Evolutionary conservation across 2,329 filamentous ascomycete species (phyloP).

Genomic region (Penicillium frequentans): DNA sequence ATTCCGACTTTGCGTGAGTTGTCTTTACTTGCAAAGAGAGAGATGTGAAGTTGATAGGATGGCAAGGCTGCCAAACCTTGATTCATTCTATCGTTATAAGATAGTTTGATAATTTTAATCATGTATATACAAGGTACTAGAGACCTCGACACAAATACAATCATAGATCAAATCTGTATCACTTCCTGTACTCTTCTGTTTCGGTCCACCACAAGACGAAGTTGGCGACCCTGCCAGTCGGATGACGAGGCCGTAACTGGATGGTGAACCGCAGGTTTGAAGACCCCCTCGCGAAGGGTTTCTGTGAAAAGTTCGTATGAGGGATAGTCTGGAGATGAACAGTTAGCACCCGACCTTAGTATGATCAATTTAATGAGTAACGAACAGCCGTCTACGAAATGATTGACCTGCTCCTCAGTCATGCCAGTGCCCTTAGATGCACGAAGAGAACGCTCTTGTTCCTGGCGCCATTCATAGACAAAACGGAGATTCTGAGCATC

Average conservation of each 20-base stretch:
- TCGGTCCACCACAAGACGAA: conserved; percentile 62
- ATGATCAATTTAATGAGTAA: conserved; percentile 4
- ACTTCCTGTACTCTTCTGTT: conserved; percentile 61
- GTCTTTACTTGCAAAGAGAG: background rate
- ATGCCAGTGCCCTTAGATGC: conserved; percentile 70
- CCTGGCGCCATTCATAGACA: conserved; percentile 80
- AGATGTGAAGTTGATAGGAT: background rate
- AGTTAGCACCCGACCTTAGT: background rate
- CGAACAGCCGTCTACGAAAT: conserved; percentile 70
- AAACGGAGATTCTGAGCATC: conserved; percentile 71
- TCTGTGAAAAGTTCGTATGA: conserved; percentile 70
- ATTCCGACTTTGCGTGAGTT: background rate
- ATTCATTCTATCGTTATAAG: background rate
- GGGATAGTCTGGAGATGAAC: conserved; percentile 57
- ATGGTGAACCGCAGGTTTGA: conserved; percentile 37
- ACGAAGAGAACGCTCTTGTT: conserved; percentile 75
- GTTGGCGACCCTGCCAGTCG: conserved; percentile 54
- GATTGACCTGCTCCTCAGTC: conserved; percentile 74
- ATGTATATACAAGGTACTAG: background rate
- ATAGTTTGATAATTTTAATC: background rate
- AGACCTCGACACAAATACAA: background rate
- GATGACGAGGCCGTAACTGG: conserved; percentile 15
- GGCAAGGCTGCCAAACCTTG: background rate
- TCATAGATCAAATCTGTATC: conserved; percentile 48
- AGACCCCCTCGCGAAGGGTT: conserved; percentile 58